Percentiles rank a stretch among this genome's conserved stretches.
Evolutionary conservation across 805 yeast species (phyloP).

Genomic region (Teunomyces aglyptinius): DNA sequence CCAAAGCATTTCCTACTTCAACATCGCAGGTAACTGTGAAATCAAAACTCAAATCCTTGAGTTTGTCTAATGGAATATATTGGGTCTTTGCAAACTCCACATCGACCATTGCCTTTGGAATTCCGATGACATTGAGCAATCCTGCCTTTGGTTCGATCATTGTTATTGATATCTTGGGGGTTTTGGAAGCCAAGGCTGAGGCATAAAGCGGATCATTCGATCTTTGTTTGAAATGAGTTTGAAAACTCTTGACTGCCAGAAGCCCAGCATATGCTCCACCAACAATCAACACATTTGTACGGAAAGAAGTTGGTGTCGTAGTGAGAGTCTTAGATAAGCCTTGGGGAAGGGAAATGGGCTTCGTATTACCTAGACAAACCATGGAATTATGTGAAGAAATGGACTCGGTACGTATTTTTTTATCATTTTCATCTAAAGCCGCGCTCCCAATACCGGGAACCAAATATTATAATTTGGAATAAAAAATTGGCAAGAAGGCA

Average conservation of each 20-base stretch:
- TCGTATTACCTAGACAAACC: not conserved
- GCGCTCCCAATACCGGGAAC: not conserved
- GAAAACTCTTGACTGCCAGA: slow-evolving; percentile 31
- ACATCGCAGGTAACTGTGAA: slow-evolving; percentile 24
- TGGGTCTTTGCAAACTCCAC: slow-evolving; percentile 38
- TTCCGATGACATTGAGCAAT: slow-evolving; percentile 37
- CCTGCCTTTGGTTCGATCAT: slow-evolving; percentile 42
- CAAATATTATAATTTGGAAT: not conserved
- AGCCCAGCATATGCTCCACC: slow-evolving; percentile 45
- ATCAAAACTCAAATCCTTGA: slow-evolving; percentile 29
- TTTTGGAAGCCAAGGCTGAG: slow-evolving; percentile 5
- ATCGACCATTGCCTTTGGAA: slow-evolving; percentile 40
- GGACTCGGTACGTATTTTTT: not conserved
- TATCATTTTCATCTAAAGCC: slow-evolving; percentile 2
- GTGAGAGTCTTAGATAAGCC: not conserved
- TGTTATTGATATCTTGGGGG: slow-evolving; percentile 26
- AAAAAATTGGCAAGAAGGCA: too few species aligned
- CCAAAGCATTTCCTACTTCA: slow-evolving; percentile 12
- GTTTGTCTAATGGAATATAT: slow-evolving; percentile 30
- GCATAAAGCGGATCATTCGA: slow-evolving; percentile 8
- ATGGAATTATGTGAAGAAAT: not conserved
- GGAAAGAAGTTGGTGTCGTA: slow-evolving; percentile 12
- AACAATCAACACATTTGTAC: slow-evolving; percentile 36
- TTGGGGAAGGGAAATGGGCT: not conserved
- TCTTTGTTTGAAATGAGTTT: slow-evolving; percentile 21